Conservation (phyloP, 305 asterid genomes). For the Fraxinus sp. region DNA sequence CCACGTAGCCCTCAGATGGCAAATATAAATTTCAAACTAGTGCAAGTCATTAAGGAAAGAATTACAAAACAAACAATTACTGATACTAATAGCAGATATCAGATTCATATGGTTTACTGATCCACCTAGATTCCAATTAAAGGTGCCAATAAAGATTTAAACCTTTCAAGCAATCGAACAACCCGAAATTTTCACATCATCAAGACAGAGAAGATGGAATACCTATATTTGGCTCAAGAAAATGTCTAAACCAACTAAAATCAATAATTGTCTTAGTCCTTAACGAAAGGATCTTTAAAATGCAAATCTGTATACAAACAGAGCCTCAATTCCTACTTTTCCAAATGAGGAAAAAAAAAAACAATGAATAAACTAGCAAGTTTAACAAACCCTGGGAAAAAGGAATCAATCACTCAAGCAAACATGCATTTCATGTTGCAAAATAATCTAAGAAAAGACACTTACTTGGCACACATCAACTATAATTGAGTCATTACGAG, state of each 20-base stretch:
- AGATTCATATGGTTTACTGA: background rate
- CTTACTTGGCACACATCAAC: slow-evolving; percentile 95
- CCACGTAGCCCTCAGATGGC: slow-evolving; percentile 5
- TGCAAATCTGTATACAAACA: background rate
- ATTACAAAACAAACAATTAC: background rate
- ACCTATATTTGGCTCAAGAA: slow-evolving; percentile 6
- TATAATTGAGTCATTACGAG: slow-evolving; percentile 94
- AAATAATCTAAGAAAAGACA: slow-evolving; percentile 13
- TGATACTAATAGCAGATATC: background rate
- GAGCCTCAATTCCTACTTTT: background rate
- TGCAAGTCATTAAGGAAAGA: background rate
- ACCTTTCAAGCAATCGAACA: background rate
- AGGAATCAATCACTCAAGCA: background rate
- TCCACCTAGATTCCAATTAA: background rate
- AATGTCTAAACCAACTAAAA: background rate
- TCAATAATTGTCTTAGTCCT: background rate
- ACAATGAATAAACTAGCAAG: slow-evolving; percentile 1
- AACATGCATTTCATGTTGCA: background rate
- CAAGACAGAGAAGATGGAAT: background rate
- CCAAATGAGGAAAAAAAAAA: background rate
- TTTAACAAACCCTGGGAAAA: background rate
- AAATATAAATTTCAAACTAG: slow-evolving; percentile 6
- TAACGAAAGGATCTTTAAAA: background rate
- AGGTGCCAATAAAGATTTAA: background rate
- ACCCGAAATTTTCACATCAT: slow-evolving; percentile 14